phyloP scores from a whole-genome alignment of 2,329 filamentous ascomycete species.

The Fusarium veterinarium region DNA sequence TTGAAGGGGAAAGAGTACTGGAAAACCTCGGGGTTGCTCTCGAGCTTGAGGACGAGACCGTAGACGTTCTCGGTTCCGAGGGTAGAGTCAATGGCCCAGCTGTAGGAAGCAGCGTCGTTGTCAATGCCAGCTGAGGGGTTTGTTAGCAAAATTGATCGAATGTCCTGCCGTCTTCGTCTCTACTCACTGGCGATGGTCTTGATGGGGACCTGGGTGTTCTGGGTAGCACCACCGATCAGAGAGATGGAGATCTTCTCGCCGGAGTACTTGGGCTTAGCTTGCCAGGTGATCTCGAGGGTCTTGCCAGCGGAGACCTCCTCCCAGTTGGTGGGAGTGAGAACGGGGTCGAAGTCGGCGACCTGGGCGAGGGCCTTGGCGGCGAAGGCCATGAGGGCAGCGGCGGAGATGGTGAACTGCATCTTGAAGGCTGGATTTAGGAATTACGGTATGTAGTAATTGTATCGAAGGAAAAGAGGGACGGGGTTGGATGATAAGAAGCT shows the following conservation, averaged over 20 bases:
- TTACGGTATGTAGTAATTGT: constrained; percentile 38
- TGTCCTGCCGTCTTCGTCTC: neutral
- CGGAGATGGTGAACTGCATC: constrained; percentile 65
- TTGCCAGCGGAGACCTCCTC: constrained; percentile 61
- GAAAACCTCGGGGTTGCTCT: constrained; percentile 61
- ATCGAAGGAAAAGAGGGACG: constrained; percentile 27
- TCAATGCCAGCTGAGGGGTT: constrained; percentile 57
- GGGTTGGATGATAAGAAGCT: constrained; percentile 26
- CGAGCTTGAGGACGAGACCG: constrained; percentile 66
- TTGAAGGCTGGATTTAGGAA: constrained; percentile 52
- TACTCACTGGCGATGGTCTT: constrained; percentile 64
- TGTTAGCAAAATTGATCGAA: neutral
- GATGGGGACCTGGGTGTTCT: constrained; percentile 55
- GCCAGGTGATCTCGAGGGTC: constrained; percentile 64
- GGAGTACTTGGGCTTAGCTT: constrained; percentile 53
- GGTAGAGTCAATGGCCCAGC: constrained; percentile 61
- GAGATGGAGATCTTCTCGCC: constrained; percentile 61
- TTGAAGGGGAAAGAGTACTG: constrained; percentile 73
- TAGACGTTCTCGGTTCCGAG: constrained; percentile 63
- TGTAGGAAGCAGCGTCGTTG: constrained; percentile 58
- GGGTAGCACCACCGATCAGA: constrained; percentile 64
- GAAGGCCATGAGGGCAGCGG: constrained; percentile 63
- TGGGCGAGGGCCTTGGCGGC: constrained; percentile 64
- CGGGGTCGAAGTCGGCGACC: constrained; percentile 66
- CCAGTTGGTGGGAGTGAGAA: constrained; percentile 59